These are phyloP conservation scores for Penicillium coprophilum DNA, from an alignment of 495 filamentous ascomycete genomes.

Conservation along the genomic window DNA sequence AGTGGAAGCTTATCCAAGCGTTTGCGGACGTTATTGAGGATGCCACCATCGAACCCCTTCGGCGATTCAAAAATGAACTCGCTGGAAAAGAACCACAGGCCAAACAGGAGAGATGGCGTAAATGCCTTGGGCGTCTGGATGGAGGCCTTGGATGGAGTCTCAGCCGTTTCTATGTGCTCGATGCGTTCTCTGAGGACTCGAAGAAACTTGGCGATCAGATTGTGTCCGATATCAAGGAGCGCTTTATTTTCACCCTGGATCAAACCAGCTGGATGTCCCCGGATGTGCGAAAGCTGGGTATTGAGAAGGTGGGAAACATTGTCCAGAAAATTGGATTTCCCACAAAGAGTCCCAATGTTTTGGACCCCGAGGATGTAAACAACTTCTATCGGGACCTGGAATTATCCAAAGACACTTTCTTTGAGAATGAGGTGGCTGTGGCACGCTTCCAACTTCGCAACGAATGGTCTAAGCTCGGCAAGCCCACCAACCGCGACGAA, in stretches of 20 bases:
- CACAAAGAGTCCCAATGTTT: slow-evolving; percentile 62
- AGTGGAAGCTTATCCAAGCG: slow-evolving; percentile 60
- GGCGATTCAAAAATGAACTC: slow-evolving; percentile 57
- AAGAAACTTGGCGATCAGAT: slow-evolving; percentile 68
- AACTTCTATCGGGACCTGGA: slow-evolving; percentile 58
- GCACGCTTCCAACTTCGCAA: slow-evolving; percentile 45
- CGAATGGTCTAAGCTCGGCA: slow-evolving; percentile 59
- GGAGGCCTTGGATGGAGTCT: slow-evolving; percentile 55
- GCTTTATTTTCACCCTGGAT: slow-evolving; percentile 60
- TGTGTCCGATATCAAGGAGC: slow-evolving; percentile 65
- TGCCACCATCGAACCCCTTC: slow-evolving; percentile 56
- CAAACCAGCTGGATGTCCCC: slow-evolving; percentile 68
- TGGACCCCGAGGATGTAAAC: slow-evolving; percentile 55
- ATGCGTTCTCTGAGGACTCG: slow-evolving; percentile 61
- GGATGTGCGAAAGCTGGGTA: slow-evolving; percentile 59
- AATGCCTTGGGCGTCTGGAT: slow-evolving; percentile 60
- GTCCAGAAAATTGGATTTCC: slow-evolving; percentile 74
- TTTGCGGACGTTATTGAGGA: slow-evolving; percentile 55
- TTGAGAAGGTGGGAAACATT: slow-evolving; percentile 69
- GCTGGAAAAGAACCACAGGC: slow-evolving; percentile 62
- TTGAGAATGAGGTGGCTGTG: slow-evolving; percentile 58
- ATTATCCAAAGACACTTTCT: slow-evolving; percentile 54
- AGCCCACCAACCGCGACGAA: slow-evolving; percentile 60
- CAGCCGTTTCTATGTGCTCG: slow-evolving; percentile 67
- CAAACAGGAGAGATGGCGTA: slow-evolving; percentile 66